These are phyloP conservation scores for Cucurbita argyrosperma DNA, from an alignment of 306 rosid species.

Conservation along the genomic window DNA sequence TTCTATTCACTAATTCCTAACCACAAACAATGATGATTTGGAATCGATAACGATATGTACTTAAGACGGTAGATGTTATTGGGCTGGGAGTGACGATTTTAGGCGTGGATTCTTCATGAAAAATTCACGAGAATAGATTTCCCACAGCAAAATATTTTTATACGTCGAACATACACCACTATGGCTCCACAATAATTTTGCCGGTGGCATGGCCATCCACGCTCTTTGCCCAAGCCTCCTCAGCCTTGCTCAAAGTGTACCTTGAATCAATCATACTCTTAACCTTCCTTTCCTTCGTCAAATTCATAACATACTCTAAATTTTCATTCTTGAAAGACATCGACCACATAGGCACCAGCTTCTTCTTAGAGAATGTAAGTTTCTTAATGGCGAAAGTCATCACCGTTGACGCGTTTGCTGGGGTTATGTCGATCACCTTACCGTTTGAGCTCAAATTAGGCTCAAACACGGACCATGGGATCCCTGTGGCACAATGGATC, in stretches of 20 bases:
- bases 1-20: too few relatives aligned
- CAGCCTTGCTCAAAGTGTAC: slow-evolving; percentile 45
- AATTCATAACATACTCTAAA: slow-evolving; percentile 24
- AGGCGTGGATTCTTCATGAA: too few relatives aligned
- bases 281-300: slow-evolving; percentile 42
- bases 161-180: background rate
- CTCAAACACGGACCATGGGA: slow-evolving; percentile 55
- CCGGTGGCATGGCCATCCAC: slow-evolving; percentile 50
- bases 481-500: slow-evolving; percentile 31
- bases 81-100: too few relatives aligned
- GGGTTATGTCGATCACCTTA: slow-evolving; percentile 45
- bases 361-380: slow-evolving; percentile 47
- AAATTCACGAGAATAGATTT: too few relatives aligned
- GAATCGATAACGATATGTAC: too few relatives aligned
- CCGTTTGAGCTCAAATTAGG: slow-evolving; percentile 32
- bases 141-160: too few relatives aligned
- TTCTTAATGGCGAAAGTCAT: slow-evolving; percentile 23
- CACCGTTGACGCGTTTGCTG: slow-evolving; percentile 4
- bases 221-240: slow-evolving; percentile 69
- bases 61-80: too few relatives aligned
- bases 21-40: too few relatives aligned
- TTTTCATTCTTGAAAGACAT: slow-evolving; percentile 23
- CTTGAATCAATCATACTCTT: slow-evolving; percentile 35
- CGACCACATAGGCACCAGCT: slow-evolving; percentile 18
- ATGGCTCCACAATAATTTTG: slow-evolving; percentile 46